Conservation (phyloP, 116 monocot species). For the Papilionanthe hybrid region DNA sequence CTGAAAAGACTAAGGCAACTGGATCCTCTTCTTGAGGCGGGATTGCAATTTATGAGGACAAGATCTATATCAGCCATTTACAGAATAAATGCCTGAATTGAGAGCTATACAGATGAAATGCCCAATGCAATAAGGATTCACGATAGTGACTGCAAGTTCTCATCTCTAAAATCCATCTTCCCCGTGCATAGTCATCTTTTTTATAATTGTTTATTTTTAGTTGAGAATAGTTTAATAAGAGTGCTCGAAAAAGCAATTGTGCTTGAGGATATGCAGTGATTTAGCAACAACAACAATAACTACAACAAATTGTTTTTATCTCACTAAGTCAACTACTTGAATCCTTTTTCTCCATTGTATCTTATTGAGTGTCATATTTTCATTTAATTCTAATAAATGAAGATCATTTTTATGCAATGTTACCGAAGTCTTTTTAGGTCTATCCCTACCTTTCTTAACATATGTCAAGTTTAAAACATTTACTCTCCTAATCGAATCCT, state of each 20-base stretch:
- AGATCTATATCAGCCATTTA: background rate
- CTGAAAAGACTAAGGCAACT: background rate
- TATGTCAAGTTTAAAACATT: too few relatives aligned
- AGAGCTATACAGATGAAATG: background rate
- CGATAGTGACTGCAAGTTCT: background rate
- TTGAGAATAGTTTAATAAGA: background rate
- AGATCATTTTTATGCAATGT: too few relatives aligned
- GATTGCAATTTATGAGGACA: background rate
- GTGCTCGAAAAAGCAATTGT: background rate
- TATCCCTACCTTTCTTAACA: too few relatives aligned
- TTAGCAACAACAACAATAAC: too few relatives aligned
- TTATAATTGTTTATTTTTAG: background rate
- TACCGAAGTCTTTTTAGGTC: too few relatives aligned
- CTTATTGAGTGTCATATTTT: too few relatives aligned
- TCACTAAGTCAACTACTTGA: too few relatives aligned
- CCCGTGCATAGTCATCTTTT: background rate
- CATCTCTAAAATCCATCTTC: background rate
- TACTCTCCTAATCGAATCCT: too few relatives aligned
- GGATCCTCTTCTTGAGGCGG: background rate
- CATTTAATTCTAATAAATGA: too few relatives aligned
- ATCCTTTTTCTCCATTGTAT: too few relatives aligned
- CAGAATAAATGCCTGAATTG: conserved; percentile 1
- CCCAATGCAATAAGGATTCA: background rate
- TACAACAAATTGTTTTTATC: too few relatives aligned
- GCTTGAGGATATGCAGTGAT: too few relatives aligned